phyloP scores from a whole-genome alignment of 768 basidiomycete genomes.

The Phallus indusiatus region DNA sequence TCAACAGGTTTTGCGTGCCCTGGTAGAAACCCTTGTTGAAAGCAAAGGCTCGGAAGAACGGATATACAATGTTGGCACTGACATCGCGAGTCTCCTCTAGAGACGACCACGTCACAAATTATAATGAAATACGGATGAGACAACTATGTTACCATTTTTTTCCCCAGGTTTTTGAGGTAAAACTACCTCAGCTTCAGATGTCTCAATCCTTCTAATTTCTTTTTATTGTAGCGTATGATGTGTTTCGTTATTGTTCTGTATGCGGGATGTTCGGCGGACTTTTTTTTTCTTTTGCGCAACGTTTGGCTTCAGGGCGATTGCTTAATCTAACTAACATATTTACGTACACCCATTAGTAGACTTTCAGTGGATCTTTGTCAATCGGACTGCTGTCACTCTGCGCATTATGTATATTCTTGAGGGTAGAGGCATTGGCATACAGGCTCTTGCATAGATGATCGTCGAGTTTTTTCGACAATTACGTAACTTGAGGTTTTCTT shows the following conservation, averaged over 20 bases:
- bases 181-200: background rate
- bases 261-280: background rate
- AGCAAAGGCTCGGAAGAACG: slow-evolving; percentile 49
- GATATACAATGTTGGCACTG: slow-evolving; percentile 38
- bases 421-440: too few relatives aligned
- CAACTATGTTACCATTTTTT: background rate
- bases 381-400: background rate
- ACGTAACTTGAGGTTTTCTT: background rate
- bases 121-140: too few relatives aligned
- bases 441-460: too few relatives aligned
- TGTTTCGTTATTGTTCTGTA: background rate
- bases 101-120: background rate
- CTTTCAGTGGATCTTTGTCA: background rate
- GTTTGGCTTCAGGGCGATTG: background rate
- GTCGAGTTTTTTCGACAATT: background rate
- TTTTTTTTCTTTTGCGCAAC: background rate
- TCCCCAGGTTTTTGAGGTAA: background rate
- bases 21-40: slow-evolving; percentile 32
- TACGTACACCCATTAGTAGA: background rate
- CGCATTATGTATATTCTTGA: too few relatives aligned
- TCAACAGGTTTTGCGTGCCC: slow-evolving; percentile 25
- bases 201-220: background rate
- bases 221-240: background rate
- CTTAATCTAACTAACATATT: background rate
- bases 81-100: slow-evolving; percentile 35